phyloP scores from a whole-genome alignment of 768 basidiomycete genomes.

The Kwoniella newhampshirensis region DNA sequence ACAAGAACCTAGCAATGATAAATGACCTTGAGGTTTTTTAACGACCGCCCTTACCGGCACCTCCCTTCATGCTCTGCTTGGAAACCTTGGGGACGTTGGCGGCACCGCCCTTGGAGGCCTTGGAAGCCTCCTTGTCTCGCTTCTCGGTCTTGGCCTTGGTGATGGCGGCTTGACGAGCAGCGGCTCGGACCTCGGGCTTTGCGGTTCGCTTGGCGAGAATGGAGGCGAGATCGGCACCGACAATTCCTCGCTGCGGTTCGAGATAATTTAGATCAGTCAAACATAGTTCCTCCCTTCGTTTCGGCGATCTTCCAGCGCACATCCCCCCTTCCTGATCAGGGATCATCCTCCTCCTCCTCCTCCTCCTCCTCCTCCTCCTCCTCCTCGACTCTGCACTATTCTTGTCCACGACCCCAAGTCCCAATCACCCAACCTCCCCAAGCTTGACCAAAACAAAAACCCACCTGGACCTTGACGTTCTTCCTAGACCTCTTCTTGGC shows the following conservation, averaged over 20 bases:
- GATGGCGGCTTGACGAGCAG: slow-evolving; percentile 80
- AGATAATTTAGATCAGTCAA: too few species aligned
- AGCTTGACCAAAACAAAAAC: slow-evolving; percentile 11
- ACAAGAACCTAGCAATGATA: too few species aligned
- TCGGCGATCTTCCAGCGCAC: too few species aligned
- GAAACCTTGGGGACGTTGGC: slow-evolving; percentile 78
- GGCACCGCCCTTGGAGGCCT: slow-evolving; percentile 56
- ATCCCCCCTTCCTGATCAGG: neutral
- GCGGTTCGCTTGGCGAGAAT: slow-evolving; percentile 93
- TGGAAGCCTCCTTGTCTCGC: slow-evolving; percentile 93
- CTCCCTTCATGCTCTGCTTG: slow-evolving; percentile 94
- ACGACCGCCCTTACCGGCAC: slow-evolving; percentile 52
- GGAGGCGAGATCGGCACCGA: slow-evolving; percentile 87
- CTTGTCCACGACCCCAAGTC: too few species aligned
- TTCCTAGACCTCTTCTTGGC: slow-evolving; percentile 97
- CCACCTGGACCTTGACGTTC: slow-evolving; percentile 77
- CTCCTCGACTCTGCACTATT: neutral
- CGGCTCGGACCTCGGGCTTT: slow-evolving; percentile 76
- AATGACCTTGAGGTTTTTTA: slow-evolving; percentile 21
- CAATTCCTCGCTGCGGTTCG: slow-evolving; percentile 90
- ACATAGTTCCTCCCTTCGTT: too few species aligned
- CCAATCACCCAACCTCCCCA: neutral
- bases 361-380: neutral
- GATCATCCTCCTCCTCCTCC: neutral
- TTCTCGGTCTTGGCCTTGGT: slow-evolving; percentile 93